Conservation (phyloP, 306 rosid genomes). For the Ormosia emarginata region DNA sequence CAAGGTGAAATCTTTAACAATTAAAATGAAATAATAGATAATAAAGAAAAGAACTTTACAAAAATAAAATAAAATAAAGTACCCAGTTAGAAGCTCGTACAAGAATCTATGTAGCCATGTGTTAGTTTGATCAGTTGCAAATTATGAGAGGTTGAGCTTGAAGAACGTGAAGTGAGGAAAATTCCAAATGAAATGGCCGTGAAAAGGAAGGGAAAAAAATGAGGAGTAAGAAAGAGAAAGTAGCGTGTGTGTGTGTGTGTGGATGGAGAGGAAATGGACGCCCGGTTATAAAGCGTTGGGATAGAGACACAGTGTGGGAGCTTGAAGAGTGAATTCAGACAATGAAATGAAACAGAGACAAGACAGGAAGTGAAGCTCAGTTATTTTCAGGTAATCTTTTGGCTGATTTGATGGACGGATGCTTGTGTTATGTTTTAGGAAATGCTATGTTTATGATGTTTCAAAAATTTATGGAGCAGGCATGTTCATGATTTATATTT, state of each 20-base stretch:
- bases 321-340: not conserved
- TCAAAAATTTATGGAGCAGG: too few species aligned
- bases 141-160: not conserved
- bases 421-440: not conserved
- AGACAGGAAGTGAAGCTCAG: slow-evolving; percentile 11
- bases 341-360: slow-evolving; percentile 14
- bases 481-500: too few species aligned
- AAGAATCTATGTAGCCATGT: not conserved
- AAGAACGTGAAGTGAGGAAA: not conserved
- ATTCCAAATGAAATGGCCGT: not conserved
- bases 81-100: not conserved
- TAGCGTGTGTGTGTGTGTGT: not conserved
- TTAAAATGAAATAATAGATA: not conserved
- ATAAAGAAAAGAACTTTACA: not conserved
- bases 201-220: not conserved
- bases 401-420: slow-evolving; percentile 30
- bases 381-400: slow-evolving; percentile 14
- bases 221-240: not conserved
- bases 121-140: not conserved
- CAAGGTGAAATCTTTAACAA: not conserved
- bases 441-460: too few species aligned
- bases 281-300: slow-evolving; percentile 9
- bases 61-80: not conserved
- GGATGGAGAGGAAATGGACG: not conserved
- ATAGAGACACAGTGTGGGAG: slow-evolving; percentile 2